Percentiles rank a stretch among this genome's conserved stretches.
These are phyloP conservation scores for Phytopythium mirpurense DNA, from an alignment of 352 stramenopile species.

Conservation along the genomic window DNA sequence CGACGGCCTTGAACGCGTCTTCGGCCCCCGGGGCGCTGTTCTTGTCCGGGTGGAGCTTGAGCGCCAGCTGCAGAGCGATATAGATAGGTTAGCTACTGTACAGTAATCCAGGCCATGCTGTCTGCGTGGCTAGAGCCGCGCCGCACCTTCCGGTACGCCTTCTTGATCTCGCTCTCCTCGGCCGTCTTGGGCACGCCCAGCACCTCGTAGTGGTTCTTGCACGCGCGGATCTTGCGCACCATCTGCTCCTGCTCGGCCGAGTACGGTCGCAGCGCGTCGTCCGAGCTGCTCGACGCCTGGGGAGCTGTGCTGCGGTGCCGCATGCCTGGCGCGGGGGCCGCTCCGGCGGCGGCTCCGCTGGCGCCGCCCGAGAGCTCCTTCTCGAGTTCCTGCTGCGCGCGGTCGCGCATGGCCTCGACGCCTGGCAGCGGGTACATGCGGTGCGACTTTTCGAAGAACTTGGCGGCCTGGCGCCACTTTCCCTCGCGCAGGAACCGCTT, in stretches of 20 bases:
- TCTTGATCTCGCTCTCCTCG: constrained; percentile 87
- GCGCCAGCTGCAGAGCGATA: constrained; percentile 52
- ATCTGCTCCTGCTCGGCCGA: constrained; percentile 79
- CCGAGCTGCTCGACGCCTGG: constrained; percentile 26
- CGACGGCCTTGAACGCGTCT: constrained; percentile 96
- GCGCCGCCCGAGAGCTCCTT: constrained; percentile 19
- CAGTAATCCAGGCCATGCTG: too few relatives aligned
- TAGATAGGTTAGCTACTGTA: not conserved
- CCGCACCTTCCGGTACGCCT: constrained; percentile 88
- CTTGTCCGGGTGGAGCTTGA: constrained; percentile 91
- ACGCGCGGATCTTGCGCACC: constrained; percentile 84
- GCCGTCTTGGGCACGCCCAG: constrained; percentile 66
- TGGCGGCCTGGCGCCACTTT: constrained; percentile 85
- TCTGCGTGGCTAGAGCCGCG: not conserved
- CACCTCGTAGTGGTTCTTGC: constrained; percentile 89
- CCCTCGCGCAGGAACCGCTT: constrained; percentile 84
- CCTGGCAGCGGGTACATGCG: constrained; percentile 86
- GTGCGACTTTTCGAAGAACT: constrained; percentile 91
- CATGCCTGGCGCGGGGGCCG: constrained; percentile 22
- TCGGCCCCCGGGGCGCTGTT: constrained; percentile 96
- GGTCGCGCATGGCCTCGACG: constrained; percentile 75
- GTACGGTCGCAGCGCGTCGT: constrained; percentile 53
- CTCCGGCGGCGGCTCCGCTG: not conserved
- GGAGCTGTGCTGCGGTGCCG: constrained; percentile 29
- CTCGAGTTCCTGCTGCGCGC: constrained; percentile 56